These are phyloP conservation scores for Colletotrichum sp. DNA, from an alignment of 2,329 filamentous ascomycete genomes.

Conservation along the genomic window DNA sequence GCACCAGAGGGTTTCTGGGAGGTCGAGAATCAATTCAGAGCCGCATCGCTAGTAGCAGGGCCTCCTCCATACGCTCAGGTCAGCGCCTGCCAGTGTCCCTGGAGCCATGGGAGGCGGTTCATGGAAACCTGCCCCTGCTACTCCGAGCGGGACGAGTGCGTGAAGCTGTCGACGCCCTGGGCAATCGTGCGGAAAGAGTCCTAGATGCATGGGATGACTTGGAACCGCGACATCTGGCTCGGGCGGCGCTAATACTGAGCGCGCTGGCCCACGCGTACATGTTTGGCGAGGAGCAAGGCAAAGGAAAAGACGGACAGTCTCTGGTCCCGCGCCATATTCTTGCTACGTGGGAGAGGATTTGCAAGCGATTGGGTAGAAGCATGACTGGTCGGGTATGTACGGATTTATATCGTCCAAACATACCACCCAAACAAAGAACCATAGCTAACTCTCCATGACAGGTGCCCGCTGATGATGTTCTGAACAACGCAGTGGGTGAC, in stretches of 20 bases:
- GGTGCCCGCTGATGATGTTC: slow-evolving; percentile 16
- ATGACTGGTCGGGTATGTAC: slow-evolving; percentile 9
- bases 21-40: background rate
- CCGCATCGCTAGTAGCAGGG: background rate
- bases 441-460: background rate
- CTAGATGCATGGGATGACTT: background rate
- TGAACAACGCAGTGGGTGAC: slow-evolving; percentile 14
- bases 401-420: background rate
- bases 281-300: background rate
- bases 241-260: slow-evolving; percentile 9
- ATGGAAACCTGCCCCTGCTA: background rate
- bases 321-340: slow-evolving; percentile 6
- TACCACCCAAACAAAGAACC: background rate
- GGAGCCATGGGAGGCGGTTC: slow-evolving; percentile 12
- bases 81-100: slow-evolving; percentile 4
- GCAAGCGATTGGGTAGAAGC: background rate
- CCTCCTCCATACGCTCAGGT: background rate
- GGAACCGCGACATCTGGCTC: background rate
- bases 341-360: background rate
- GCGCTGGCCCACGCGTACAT: slow-evolving; percentile 14
- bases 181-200: background rate
- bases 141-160: slow-evolving; percentile 3
- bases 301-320: background rate
- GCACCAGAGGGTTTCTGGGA: slow-evolving; percentile 1
- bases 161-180: slow-evolving; percentile 4